Conservation (phyloP, 2,329 filamentous ascomycete genomes). For the Alternaria ventricosa region DNA sequence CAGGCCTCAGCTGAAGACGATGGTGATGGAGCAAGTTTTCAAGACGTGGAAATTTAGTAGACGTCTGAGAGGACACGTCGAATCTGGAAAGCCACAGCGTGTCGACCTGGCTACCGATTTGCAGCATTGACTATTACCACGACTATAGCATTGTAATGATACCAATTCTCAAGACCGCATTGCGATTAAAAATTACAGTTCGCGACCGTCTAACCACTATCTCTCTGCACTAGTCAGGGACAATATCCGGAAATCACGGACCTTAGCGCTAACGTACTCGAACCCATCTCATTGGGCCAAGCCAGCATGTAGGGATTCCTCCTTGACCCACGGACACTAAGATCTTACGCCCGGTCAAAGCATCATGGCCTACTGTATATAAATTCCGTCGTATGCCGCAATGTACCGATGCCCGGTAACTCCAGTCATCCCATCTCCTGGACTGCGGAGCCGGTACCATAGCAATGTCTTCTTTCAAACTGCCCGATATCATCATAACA, state of each 20-base stretch:
- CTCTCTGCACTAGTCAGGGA: background rate
- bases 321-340: background rate
- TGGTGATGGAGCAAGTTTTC: conserved; percentile 43
- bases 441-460: background rate
- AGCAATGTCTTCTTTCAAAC: conserved; percentile 6
- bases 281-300: background rate
- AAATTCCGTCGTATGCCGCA: background rate
- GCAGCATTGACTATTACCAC: background rate
- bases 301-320: background rate
- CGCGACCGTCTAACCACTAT: background rate
- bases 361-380: background rate
- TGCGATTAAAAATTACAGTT: background rate
- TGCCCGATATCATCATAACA: conserved; percentile 9
- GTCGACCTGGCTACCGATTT: background rate
- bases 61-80: background rate
- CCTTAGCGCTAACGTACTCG: conserved; percentile 1
- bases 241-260: background rate
- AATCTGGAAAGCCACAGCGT: background rate
- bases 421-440: background rate
- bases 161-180: background rate
- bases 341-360: background rate
- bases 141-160: conserved; percentile 10
- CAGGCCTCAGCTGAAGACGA: conserved; percentile 38
- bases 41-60: conserved; percentile 38
- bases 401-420: background rate